Evolutionary conservation across 371 early-diverging fungal species (phyloP).

Genomic region (Mortierella sp.): DNA sequence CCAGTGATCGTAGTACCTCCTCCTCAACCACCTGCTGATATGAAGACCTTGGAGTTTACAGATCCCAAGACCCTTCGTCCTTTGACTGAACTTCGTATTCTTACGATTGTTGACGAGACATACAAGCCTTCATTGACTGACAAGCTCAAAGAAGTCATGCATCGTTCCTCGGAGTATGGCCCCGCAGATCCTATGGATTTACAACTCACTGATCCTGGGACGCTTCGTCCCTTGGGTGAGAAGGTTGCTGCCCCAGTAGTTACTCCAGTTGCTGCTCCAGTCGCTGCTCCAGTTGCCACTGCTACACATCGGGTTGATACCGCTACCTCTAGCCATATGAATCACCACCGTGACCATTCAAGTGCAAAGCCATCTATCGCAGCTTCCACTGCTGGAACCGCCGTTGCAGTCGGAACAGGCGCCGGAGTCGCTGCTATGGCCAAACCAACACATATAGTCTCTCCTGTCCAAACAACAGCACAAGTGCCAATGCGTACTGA

Average conservation of each 20-base stretch:
- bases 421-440: background rate
- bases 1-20: background rate
- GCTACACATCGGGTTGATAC: background rate
- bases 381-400: too few species aligned
- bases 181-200: conserved; percentile 21
- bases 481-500: background rate
- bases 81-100: background rate
- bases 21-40: background rate
- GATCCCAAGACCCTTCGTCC: conserved; percentile 1
- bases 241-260: background rate
- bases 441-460: background rate
- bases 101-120: background rate
- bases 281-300: background rate
- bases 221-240: background rate
- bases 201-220: conserved; percentile 7
- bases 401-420: background rate
- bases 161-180: conserved; percentile 14
- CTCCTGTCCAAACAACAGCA: background rate
- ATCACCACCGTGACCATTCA: too few species aligned
- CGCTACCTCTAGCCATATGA: too few species aligned
- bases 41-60: background rate
- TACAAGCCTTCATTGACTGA: background rate
- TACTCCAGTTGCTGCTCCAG: background rate
- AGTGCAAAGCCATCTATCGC: too few species aligned
- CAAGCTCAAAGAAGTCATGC: background rate